Evolutionary conservation across 495 filamentous ascomycete species (phyloP), one percentile per base, ranked within the genome.

Genomic region (Amniculicola lignicola): DNA sequence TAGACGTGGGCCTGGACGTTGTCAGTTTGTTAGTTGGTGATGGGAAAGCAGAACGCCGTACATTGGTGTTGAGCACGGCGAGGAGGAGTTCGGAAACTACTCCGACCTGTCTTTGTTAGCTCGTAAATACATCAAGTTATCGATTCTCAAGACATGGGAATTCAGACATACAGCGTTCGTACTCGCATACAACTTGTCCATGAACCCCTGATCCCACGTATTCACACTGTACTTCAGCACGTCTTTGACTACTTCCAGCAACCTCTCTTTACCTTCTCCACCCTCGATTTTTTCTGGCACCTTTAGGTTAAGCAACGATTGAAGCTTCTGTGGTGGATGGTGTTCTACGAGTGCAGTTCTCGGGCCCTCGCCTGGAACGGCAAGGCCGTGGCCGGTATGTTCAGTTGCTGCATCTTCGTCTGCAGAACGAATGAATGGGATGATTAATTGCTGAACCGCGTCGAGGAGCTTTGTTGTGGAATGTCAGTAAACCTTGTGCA

Each of bases 171-270:
- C 87, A 14, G 90, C 83, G 70, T 93, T 90, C 22, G 88, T 93
- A 44, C 82, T 84, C 18, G 85, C 84, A 69, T 95, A 96, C 27
- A 95, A 74, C 74, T 95, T 95, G 70, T 95, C 89, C 67, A 96
- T 70, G 72, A 98, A 96, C 6, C 91, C 93, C 65, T 91, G 89
- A 69, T 92, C 86, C 91, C 92, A 97, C 27, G 92, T 96, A 70
- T 97, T 97, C 63, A 96, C 92, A 42, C 82, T 87, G 73, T 93
- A 88, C 46, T 79, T 75, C 46, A 96, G 75, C 27, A 94, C 74
- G 60, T 82, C 78, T 55, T 81, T 71, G 23, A 92, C 75, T 2
- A 80, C 71, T 19, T 79, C 67, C 18, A 92, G 69, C 44, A 96
- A 67, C 0, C 89, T 90, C 12, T 86, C 81, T 63, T 86, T 84